Conservation (phyloP, 2,329 filamentous ascomycete species). For the Phaeophleospora eucalypticola region DNA sequence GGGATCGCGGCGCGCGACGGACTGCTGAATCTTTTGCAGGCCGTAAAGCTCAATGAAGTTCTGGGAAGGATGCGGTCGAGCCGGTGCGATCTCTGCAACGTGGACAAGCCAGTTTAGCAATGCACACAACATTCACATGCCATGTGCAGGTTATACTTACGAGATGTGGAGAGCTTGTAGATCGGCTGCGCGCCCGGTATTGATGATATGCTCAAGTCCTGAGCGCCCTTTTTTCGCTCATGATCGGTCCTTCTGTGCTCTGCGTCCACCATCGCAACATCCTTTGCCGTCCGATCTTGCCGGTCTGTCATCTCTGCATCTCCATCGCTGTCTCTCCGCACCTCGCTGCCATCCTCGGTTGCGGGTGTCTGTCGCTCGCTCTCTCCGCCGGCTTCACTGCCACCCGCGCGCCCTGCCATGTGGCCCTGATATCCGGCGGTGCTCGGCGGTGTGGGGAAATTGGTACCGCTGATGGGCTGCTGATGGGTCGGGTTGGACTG, state of each 20-base stretch:
- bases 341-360: constrained; percentile 22
- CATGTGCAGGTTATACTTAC: constrained; percentile 28
- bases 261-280: constrained; percentile 22
- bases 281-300: constrained; percentile 8
- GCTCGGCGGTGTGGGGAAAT: constrained; percentile 41
- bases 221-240: constrained; percentile 34
- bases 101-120: constrained; percentile 33
- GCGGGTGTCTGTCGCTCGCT: constrained; percentile 26
- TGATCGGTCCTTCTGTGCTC: constrained; percentile 44
- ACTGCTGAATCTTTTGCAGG: constrained; percentile 52
- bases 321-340: constrained; percentile 37
- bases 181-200: constrained; percentile 15
- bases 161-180: constrained; percentile 27
- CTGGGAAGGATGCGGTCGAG: constrained; percentile 54
- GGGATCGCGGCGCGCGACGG: constrained; percentile 57
- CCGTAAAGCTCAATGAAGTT: constrained; percentile 59
- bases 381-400: constrained; percentile 24
- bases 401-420: constrained; percentile 20
- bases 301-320: constrained; percentile 41
- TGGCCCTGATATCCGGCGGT: constrained; percentile 32
- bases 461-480: constrained; percentile 20
- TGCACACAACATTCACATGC: constrained; percentile 27
- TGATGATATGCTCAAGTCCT: constrained; percentile 6
- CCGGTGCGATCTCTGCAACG: constrained; percentile 39
- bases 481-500: constrained; percentile 16